Evolutionary conservation across 148 eudicot species (phyloP).

Genomic region (Rheum nobile): DNA sequence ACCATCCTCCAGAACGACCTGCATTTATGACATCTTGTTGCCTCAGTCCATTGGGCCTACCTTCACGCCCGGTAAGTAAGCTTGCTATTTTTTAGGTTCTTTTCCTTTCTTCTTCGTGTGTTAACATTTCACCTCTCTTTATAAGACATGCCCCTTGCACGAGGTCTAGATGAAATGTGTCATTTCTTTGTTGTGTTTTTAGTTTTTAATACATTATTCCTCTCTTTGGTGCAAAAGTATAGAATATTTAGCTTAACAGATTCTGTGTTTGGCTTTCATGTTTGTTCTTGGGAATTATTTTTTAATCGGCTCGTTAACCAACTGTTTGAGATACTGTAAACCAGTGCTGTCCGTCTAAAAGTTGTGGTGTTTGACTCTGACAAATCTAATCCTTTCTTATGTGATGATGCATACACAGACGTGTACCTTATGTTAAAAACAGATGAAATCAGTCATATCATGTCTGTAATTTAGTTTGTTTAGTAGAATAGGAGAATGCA

Average conservation of each 20-base stretch:
- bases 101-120: too few species aligned
- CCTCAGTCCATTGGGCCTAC: slow-evolving; percentile 65
- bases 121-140: too few species aligned
- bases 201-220: too few species aligned
- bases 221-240: background rate
- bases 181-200: too few species aligned
- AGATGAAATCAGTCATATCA: background rate
- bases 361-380: background rate
- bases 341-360: background rate
- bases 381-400: background rate
- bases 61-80: slow-evolving; percentile 74
- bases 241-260: background rate
- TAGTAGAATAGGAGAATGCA: background rate
- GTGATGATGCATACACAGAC: too few species aligned
- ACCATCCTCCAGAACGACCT: slow-evolving; percentile 74
- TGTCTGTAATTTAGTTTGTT: too few species aligned
- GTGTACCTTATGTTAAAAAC: background rate
- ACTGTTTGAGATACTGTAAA: background rate
- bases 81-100: background rate
- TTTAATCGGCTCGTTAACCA: background rate
- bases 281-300: background rate
- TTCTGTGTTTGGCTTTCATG: background rate
- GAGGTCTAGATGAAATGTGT: too few species aligned
- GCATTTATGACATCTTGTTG: slow-evolving; percentile 30
- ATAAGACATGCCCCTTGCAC: background rate